These are phyloP conservation scores for Kwoniella newhampshirensis DNA, from an alignment of 768 basidiomycete species.

Conservation along the genomic window DNA sequence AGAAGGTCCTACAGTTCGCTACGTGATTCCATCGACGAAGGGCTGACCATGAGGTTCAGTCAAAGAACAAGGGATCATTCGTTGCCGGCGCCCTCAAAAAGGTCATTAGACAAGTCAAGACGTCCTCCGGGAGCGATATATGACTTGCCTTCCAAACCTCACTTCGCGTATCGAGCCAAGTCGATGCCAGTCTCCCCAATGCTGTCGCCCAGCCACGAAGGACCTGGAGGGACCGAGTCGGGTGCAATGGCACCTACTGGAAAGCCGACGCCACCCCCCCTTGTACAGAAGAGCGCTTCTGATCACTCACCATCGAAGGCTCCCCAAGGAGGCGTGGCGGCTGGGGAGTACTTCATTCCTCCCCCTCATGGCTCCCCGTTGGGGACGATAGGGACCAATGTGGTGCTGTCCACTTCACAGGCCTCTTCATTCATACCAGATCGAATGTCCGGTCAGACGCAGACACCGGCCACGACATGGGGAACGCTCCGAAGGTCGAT, in stretches of 20 bases:
- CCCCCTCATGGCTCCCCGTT: conserved; percentile 15
- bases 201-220: neutral
- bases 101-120: neutral
- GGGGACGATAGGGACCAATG: conserved; percentile 2
- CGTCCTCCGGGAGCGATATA: conserved; percentile 18
- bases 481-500: conserved; percentile 20
- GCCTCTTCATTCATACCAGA: neutral
- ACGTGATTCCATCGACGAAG: conserved; percentile 2
- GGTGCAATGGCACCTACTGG: too few relatives aligned
- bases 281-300: conserved; percentile 4
- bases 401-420: neutral
- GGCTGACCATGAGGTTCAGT: neutral
- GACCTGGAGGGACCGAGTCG: neutral
- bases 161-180: conserved; percentile 12
- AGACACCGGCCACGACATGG: conserved; percentile 12
- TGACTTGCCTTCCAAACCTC: conserved; percentile 8
- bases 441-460: conserved; percentile 1
- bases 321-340: neutral
- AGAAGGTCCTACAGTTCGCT: conserved; percentile 9
- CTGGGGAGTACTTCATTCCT: conserved; percentile 18
- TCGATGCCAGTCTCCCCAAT: conserved; percentile 24
- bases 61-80: conserved; percentile 1
- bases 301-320: conserved; percentile 10
- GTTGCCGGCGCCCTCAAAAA: neutral
- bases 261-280: neutral